Percentiles rank a stretch among this genome's conserved stretches.
Conservation (phyloP, 352 stramenopile genomes). For the Phytophthora pluvialis region DNA sequence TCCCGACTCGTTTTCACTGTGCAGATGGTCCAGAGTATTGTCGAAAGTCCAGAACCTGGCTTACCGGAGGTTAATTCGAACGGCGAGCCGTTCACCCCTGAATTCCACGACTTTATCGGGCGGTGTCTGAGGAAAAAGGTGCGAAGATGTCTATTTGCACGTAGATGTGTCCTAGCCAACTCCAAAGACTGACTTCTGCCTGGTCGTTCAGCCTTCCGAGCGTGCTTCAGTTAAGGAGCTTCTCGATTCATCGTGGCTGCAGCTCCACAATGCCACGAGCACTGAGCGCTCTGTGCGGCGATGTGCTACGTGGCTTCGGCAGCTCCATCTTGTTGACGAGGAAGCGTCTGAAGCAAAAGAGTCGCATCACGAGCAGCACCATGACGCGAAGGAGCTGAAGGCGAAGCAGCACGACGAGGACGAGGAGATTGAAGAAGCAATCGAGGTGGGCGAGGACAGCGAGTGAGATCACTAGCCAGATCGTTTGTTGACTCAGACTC, state of each 20-base stretch:
- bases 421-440: conserved; percentile 64
- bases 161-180: too few relatives aligned
- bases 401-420: conserved; percentile 43
- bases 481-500: conserved; percentile 7
- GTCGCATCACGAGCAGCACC: not conserved
- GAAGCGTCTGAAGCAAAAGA: conserved; percentile 16
- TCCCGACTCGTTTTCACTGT: not conserved
- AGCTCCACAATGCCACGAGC: conserved; percentile 54
- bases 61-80: conserved; percentile 41
- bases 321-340: conserved; percentile 18
- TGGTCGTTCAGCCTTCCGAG: conserved; percentile 48
- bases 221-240: conserved; percentile 68
- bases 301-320: conserved; percentile 47
- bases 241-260: conserved; percentile 58
- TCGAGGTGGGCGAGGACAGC: conserved; percentile 28
- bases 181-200: not conserved
- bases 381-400: conserved; percentile 16
- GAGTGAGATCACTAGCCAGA: conserved; percentile 4
- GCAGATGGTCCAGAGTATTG: conserved; percentile 78
- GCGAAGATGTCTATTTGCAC: conserved; percentile 2
- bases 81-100: conserved; percentile 43
- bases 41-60: conserved; percentile 60
- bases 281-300: conserved; percentile 33
- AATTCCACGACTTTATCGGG: conserved; percentile 67
- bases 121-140: conserved; percentile 76